Evolutionary conservation across 1,284 basidiomycete genomes (phyloP), one percentile per base, ranked within the genome.

Genomic region (Puccinia novopanici): DNA sequence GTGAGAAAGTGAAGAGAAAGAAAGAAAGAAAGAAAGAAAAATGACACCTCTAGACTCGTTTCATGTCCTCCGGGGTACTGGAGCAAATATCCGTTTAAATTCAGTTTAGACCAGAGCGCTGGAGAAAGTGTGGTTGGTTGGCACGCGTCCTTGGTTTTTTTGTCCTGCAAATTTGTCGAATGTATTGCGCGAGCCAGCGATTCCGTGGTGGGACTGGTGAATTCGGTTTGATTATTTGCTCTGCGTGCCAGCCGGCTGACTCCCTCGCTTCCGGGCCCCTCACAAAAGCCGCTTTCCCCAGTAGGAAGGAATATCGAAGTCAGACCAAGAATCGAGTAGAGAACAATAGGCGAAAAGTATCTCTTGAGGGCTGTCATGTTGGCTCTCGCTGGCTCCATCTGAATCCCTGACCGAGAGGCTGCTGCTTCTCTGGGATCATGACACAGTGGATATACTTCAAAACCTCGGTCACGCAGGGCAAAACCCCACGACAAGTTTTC

Each of bases 81-180:
- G 19, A 40, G 59, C 40, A 63, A 15, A 63, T 63, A 63, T 22
- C 40, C 12, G 17, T 63, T 40, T 34, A 63, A 63, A 63, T 63
- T 10, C 34, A 63, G 40, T 40, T 40, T 37, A 34, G 59, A 63
- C 59, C 59, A 63, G 19, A 63, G 22, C 19, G 34, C 3, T 40
- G 59, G 59, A 40, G 59, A 63, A 37, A 63, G 59, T 22, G 34
- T 63, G 12, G 17, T 13, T 52, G 50, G 50, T 52, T 52, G 9
- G 50, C 50, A 52, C 19, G 50, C 50, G 50, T 52, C 50, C 19
- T 17, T 52, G 10, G 50, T 52, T 12, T 52, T 22, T 4, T 17
- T 52, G 50, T 52, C 17, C 17, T 52, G 50, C 50, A 17, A 52
- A 52, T 52, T 19, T 17, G 50, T 22, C 50, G 19, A 52, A 52